Base-by-base conservation (phyloP, 2,329 filamentous ascomycete species). In the Chaetoscypha palmicola region DNA sequence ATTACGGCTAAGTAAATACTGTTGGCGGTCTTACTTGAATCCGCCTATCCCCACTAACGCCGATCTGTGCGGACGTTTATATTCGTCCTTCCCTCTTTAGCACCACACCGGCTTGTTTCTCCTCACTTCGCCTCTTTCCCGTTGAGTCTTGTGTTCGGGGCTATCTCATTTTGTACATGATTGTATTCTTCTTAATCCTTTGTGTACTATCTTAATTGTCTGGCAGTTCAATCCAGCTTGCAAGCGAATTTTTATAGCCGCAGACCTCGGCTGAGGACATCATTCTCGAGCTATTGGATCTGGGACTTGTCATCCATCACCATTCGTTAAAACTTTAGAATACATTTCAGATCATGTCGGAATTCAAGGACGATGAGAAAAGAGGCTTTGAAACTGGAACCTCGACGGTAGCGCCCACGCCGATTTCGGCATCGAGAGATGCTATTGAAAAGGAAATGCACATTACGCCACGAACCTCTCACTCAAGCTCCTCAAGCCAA, bases 371-470 rank as follows among this genome's bases (percentile, higher is more conserved):
- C 12, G 23, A 16, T 22, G 32, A 34, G 12, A 39, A 45, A 23
- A 32, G 34, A 28, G 12, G 16, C 14, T 17, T 11, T 16, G 12
- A 31, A 23, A 38, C 28, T 22, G 20, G 16, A 12, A 24, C 22
- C 11, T 41, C 31, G 24, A 30, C 38, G 24, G 41, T 38, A 19
- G 47, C 45, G 21, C 19, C 34, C 14, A 49, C 37, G 21, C 24
- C 40, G 5, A 24, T 34, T 34, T 39, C 38, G 17, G 43, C 48
- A n/a, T 17, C 21, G 11, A 46, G 28, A 30, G 50, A 40, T 16
- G 35, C 53, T 16, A 28, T 35, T 8, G 52, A 58, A 33, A 55
- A 57, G 28, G 49, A 54, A 28, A 31, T 24, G 11, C 48, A 38
- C 11, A 39, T 46, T 17, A 49, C 48, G 7, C 41, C 47, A n/a